Base-by-base conservation (phyloP, 306 rosid genomes). In the Lathyrus sativus region DNA sequence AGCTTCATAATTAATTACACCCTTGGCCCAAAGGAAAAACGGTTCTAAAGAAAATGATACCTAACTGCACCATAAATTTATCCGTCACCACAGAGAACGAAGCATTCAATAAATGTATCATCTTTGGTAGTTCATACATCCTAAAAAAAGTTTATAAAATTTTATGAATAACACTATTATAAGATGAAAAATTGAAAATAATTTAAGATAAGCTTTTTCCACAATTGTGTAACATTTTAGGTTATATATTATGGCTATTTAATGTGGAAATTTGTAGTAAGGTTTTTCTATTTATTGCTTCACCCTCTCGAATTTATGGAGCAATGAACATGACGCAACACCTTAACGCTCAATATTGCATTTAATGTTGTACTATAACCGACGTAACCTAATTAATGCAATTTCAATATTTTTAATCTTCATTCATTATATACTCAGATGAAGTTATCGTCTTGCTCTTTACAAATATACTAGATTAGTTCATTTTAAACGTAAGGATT, bases 331-430 rank as follows among this genome's bases (percentile, higher is more conserved):
- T 48, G 77, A 68, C 48, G 76, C 54, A 54, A 67, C 75, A 66
- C 62, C 53, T 72, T 68, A 73, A 68, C 70, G 61, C 24, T 53
- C 70, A 64, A 73, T 42, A 29, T 10, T 7, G 71, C 77, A 81
- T 73, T 77, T 57, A 76, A 73, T 69, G 67, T 35, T 26, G 76
- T 44, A 64, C 72, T 35, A 71, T 71, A 73, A 66, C 77, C 64
- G 58, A 66, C 73, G 80, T 55, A 74, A 78, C 61, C 70, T 66
- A 70, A 78, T 66, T 70, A 78, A 82, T 74, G 78, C 70, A 19
- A 41, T 67, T 29, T 72, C 72, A 31, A 74, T 74, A 65, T 78
- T 74, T 73, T 70, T 72, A 19, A 53, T 48, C 67, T 78, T 65
- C 49, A 65, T 74, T 71, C n/a, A 51, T 74, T 71, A 50, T 51